These are phyloP conservation scores for Pseudogymnoascus sp. DNA, from an alignment of 2,329 filamentous ascomycete genomes.

Conservation along the genomic window DNA sequence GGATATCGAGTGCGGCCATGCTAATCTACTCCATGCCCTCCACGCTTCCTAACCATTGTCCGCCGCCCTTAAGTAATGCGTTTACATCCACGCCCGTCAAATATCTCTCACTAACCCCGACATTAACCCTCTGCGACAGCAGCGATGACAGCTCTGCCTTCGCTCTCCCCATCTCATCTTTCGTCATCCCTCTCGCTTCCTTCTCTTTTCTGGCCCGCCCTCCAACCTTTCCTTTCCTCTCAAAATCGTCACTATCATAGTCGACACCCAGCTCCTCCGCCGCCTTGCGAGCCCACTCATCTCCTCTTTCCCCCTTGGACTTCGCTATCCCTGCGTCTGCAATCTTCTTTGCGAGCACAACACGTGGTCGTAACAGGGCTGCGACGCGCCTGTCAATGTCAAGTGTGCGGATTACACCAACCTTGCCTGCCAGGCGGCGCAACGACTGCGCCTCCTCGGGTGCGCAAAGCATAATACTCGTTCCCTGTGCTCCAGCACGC, in stretches of 20 bases:
- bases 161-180: conserved; percentile 63
- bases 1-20: conserved; percentile 10
- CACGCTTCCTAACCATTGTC: conserved; percentile 34
- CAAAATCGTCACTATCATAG: conserved; percentile 83
- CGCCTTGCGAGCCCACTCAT: conserved; percentile 73
- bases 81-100: conserved; percentile 78
- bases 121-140: conserved; percentile 67
- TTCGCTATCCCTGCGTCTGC: conserved; percentile 78
- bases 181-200: conserved; percentile 57
- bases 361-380: conserved; percentile 64
- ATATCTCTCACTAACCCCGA: conserved; percentile 82
- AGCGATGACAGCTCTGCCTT: conserved; percentile 65
- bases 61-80: conserved; percentile 55
- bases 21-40: conserved; percentile 20
- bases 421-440: conserved; percentile 74
- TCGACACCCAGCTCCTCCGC: conserved; percentile 92
- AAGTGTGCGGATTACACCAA: conserved; percentile 72
- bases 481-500: conserved; percentile 66
- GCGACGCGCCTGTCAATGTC: conserved; percentile 78
- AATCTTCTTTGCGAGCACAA: conserved; percentile 76
- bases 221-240: conserved; percentile 61
- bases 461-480: conserved; percentile 79
- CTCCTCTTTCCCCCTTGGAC: conserved; percentile 75
- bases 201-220: conserved; percentile 69
- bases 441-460: conserved; percentile 87